Percentiles rank a stretch among this genome's conserved stretches.
phyloP scores from a whole-genome alignment of 129 eudicot species.

The Arctium lappa region DNA sequence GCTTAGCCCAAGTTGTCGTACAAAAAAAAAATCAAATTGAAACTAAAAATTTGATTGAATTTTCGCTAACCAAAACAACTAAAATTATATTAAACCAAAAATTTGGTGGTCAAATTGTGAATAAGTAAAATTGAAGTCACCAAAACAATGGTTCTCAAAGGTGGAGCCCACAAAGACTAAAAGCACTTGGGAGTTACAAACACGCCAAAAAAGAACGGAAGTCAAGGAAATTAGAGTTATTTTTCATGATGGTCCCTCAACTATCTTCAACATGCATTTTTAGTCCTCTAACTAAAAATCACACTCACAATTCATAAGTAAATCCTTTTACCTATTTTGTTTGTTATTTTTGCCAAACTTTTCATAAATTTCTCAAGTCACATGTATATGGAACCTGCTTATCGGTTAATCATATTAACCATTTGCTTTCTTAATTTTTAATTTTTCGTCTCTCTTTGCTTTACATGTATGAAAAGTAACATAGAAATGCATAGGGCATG shows the following conservation, averaged over 20 bases:
- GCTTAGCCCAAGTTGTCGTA: no score
- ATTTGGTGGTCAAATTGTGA: not conserved
- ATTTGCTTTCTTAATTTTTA: not conserved
- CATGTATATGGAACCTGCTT: not conserved
- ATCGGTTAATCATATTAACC: not conserved
- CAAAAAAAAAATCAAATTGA: not conserved
- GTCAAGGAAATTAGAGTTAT: not conserved
- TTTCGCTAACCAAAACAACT: no score
- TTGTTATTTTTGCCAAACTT: not conserved
- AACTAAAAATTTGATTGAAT: not conserved
- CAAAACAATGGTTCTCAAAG: not conserved
- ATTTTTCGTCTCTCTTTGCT: not conserved
- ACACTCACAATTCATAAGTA: not conserved
- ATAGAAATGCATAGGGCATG: not conserved
- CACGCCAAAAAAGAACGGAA: constrained; percentile 20
- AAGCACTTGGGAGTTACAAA: constrained; percentile 7
- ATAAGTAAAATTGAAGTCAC: not conserved
- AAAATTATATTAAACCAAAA: not conserved
- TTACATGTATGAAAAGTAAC: not conserved
- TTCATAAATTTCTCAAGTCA: not conserved
- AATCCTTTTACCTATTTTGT: no score
- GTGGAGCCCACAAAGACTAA: constrained; percentile 6
- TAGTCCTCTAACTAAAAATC: not conserved
- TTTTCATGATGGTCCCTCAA: not conserved
- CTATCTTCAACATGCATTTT: not conserved